Evolutionary conservation across 208 protist species (phyloP).

Genomic region (Wallacemonas sp.): DNA sequence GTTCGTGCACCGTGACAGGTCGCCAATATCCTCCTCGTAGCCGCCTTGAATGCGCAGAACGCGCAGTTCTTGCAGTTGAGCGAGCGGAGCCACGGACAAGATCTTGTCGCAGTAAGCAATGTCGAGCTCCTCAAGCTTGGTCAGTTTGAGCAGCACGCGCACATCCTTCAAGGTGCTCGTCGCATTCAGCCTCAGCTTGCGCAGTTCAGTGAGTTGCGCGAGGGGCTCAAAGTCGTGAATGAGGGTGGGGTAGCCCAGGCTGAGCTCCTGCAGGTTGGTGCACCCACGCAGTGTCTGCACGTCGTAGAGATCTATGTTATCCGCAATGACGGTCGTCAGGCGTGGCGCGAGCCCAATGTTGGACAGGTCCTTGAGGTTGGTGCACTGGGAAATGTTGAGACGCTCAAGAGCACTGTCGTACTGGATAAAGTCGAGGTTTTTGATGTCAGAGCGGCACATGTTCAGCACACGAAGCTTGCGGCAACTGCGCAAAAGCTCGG

Average conservation of each 20-base stretch:
- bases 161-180: neutral
- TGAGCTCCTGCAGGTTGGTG: constrained; percentile 1
- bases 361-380: neutral
- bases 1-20: constrained; percentile 16
- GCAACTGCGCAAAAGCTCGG: constrained; percentile 3
- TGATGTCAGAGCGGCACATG: constrained; percentile 6
- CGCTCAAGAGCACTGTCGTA: neutral
- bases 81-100: constrained; percentile 1
- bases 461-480: constrained; percentile 2
- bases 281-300: constrained; percentile 3
- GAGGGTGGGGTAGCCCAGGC: neutral
- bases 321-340: neutral
- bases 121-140: constrained; percentile 4
- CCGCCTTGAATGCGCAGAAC: neutral
- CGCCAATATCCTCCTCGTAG: constrained; percentile 1
- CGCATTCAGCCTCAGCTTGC: neutral
- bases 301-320: neutral
- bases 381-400: constrained; percentile 2
- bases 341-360: constrained; percentile 2
- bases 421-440: constrained; percentile 5
- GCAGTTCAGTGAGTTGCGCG: neutral
- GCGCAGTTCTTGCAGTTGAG: neutral
- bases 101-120: neutral
- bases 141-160: neutral
- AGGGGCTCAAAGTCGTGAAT: neutral